Percentiles rank a stretch among this genome's conserved stretches.
Evolutionary conservation across 139 green algal species (phyloP).

Genomic region (Mesotaenium endlicherianum): DNA sequence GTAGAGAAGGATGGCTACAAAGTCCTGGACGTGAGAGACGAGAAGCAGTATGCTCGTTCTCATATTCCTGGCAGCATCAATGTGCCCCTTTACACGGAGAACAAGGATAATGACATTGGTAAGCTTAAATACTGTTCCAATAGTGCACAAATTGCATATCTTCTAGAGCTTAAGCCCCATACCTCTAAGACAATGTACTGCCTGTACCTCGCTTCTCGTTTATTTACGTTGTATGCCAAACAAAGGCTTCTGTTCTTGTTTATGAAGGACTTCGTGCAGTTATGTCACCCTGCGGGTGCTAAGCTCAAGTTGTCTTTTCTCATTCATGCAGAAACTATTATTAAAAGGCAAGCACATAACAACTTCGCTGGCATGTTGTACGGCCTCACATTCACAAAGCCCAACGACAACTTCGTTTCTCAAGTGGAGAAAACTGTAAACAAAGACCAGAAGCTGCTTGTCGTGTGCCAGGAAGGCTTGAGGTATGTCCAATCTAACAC

Average conservation of each 20-base stretch:
- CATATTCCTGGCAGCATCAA: slow-evolving; percentile 22
- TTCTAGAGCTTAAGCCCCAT: too few species aligned
- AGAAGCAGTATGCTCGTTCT: slow-evolving; percentile 35
- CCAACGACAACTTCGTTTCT: slow-evolving; percentile 38
- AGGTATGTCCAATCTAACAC: too few species aligned
- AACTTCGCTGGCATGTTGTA: slow-evolving; percentile 39
- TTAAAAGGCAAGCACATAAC: slow-evolving; percentile 20
- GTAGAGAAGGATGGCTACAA: slow-evolving; percentile 44
- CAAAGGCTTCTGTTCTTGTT: too few species aligned
- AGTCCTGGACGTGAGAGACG: slow-evolving; percentile 32
- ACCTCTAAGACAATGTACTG: too few species aligned
- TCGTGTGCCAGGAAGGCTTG: slow-evolving; percentile 46
- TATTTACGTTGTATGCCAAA: too few species aligned
- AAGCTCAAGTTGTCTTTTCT: too few species aligned
- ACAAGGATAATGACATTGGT: slow-evolving; percentile 40
- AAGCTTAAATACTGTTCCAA: too few species aligned
- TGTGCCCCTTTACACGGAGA: slow-evolving; percentile 43
- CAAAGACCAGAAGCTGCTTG: slow-evolving; percentile 40
- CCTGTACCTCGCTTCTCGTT: too few species aligned
- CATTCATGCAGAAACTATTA: slow-evolving; percentile 39
- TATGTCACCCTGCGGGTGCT: too few species aligned
- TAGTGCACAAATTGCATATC: too few species aligned
- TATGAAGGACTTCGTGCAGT: too few species aligned
- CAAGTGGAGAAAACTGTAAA: slow-evolving; percentile 14
- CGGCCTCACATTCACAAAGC: slow-evolving; percentile 38